A percentile compares a stretch with the other conserved stretches of the same genome.
phyloP scores from a whole-genome alignment of 495 filamentous ascomycete species.

The Trypethelium eluteriae region DNA sequence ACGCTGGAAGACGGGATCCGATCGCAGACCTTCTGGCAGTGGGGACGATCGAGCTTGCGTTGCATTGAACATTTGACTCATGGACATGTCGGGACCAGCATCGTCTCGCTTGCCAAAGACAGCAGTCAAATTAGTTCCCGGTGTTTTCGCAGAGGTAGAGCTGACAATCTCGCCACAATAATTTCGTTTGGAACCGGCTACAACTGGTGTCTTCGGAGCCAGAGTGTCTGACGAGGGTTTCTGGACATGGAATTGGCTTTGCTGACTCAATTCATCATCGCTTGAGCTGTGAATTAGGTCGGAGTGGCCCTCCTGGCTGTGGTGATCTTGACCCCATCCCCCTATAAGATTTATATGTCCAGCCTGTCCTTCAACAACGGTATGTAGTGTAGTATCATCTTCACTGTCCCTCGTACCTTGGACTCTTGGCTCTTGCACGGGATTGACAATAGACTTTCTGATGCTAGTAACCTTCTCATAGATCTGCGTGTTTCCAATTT shows the following conservation, averaged over 20 bases:
- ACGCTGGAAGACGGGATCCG: conserved; percentile 35
- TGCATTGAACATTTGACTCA: conserved; percentile 38
- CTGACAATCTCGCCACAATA: conserved; percentile 30
- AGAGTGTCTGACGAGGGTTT: conserved; percentile 5
- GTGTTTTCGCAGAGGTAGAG: conserved; percentile 30
- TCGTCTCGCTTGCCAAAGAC: conserved; percentile 24
- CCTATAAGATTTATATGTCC: conserved; percentile 24
- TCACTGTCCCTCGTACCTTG: conserved; percentile 14
- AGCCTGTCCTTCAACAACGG: conserved; percentile 21
- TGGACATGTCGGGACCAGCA: conserved; percentile 25
- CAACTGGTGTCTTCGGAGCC: conserved; percentile 32
- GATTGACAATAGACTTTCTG: conserved; percentile 15
- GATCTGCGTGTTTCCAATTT: conserved; percentile 36
- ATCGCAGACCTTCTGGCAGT: conserved; percentile 26
- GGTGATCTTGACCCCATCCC: not conserved
- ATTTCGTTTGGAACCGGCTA: conserved; percentile 33
- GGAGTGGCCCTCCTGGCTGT: conserved; percentile 13
- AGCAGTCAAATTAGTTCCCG: conserved; percentile 28
- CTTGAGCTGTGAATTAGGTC: conserved; percentile 15
- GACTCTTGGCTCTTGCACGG: not conserved
- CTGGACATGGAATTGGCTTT: conserved; percentile 14
- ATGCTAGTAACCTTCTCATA: conserved; percentile 28
- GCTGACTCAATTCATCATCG: conserved; percentile 20
- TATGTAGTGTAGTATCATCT: conserved; percentile 16
- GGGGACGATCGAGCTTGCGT: conserved; percentile 39